Evolutionary conservation across 192 early-diverging fungal genomes (phyloP).

Genomic region (Backusella australiensis): DNA sequence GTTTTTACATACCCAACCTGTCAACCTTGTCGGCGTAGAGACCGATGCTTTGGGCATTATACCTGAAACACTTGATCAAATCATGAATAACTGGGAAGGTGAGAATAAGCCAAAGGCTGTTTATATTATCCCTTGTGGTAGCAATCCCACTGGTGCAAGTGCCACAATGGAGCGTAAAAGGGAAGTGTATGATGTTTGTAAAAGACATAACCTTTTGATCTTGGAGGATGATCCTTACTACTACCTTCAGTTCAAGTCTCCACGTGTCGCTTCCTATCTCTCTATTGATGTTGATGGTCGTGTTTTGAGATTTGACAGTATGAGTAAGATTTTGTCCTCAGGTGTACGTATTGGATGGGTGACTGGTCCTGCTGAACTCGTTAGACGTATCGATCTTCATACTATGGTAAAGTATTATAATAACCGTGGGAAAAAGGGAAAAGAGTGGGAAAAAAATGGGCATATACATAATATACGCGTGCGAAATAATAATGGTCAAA

Average conservation of each 20-base stretch:
- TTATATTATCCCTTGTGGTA: constrained; percentile 83
- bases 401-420: constrained; percentile 39
- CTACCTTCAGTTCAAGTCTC: constrained; percentile 70
- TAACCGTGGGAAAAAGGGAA: background rate
- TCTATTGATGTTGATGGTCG: constrained; percentile 87
- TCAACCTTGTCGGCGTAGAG: constrained; percentile 44
- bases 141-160: constrained; percentile 88
- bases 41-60: constrained; percentile 58
- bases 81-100: constrained; percentile 43
- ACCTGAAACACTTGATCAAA: constrained; percentile 52
- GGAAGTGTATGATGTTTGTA: constrained; percentile 74
- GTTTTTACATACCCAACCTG: constrained; percentile 42
- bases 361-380: constrained; percentile 62
- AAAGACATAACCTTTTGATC: constrained; percentile 77
- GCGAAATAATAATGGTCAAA: background rate
- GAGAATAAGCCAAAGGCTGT: constrained; percentile 42
- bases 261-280: constrained; percentile 64
- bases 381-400: constrained; percentile 81
- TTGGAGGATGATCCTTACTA: constrained; percentile 98
- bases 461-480: background rate
- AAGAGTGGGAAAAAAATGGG: background rate
- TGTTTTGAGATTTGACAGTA: constrained; percentile 88
- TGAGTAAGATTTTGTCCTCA: constrained; percentile 89
- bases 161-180: constrained; percentile 75
- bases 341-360: constrained; percentile 86